These are phyloP conservation scores for Exophiala aquamarina DNA, from an alignment of 2,329 filamentous ascomycete species.

Conservation along the genomic window DNA sequence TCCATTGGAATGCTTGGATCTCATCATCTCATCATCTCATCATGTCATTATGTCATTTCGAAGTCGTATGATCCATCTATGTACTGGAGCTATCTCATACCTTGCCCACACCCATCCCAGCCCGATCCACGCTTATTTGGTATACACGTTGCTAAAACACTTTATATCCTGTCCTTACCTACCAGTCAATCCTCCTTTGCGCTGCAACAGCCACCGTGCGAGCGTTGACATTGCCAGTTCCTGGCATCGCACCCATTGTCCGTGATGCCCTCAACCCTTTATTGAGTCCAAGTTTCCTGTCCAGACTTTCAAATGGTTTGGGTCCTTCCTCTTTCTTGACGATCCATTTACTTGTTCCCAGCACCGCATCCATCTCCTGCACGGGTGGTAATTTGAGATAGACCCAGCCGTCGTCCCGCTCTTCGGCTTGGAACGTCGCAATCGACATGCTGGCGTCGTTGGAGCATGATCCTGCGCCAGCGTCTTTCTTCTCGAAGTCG, in stretches of 20 bases:
- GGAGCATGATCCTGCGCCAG: conserved; percentile 65
- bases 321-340: conserved; percentile 69
- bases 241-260: conserved; percentile 28
- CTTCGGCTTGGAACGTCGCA: conserved; percentile 77
- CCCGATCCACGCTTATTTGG: not conserved
- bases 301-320: conserved; percentile 57
- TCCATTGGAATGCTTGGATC: not conserved
- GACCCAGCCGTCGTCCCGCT: conserved; percentile 71
- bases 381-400: conserved; percentile 79
- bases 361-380: conserved; percentile 73
- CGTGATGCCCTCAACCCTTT: conserved; percentile 57
- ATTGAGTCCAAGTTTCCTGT: conserved; percentile 49
- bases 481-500: conserved; percentile 24
- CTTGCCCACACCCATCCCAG: not conserved
- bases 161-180: no score
- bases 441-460: conserved; percentile 76
- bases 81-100: not conserved
- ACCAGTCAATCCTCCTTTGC: conserved; percentile 29
- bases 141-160: not conserved
- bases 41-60: no score
- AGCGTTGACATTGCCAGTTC: conserved; percentile 24
- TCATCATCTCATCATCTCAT: no score
- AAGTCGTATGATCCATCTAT: no score
- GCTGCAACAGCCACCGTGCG: conserved; percentile 19
- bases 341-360: conserved; percentile 78